phyloP scores from a whole-genome alignment of 169 alveolate genomes.

The Plasmodium relictum region DNA sequence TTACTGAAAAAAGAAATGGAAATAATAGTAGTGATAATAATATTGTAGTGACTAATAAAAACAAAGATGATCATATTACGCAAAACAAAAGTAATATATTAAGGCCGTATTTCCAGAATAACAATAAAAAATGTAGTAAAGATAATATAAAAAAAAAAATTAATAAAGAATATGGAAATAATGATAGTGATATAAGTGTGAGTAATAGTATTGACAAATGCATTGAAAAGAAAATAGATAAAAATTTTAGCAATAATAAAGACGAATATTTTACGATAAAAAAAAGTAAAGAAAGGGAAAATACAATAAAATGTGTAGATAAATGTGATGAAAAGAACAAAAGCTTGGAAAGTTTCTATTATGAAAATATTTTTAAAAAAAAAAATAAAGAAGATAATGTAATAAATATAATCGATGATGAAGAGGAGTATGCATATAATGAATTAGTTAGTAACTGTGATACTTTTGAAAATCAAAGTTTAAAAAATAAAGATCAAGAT shows the following conservation, averaged over 20 bases:
- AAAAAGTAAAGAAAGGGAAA: background rate
- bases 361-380: slow-evolving; percentile 26
- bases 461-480: background rate
- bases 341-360: slow-evolving; percentile 13
- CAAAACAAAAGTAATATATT: background rate
- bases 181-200: background rate
- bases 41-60: background rate
- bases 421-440: background rate
- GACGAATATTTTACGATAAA: background rate
- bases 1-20: background rate
- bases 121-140: background rate
- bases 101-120: background rate
- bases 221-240: background rate
- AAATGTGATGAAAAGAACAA: background rate
- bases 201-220: background rate
- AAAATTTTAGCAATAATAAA: background rate
- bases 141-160: background rate
- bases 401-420: background rate
- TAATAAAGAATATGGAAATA: background rate
- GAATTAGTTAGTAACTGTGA: background rate
- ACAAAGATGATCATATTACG: background rate
- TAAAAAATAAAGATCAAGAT: background rate
- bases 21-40: background rate
- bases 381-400: background rate
- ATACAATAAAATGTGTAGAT: background rate